Base-by-base conservation (phyloP, 805 yeast genomes). In the Wickerhamiella azyma region DNA sequence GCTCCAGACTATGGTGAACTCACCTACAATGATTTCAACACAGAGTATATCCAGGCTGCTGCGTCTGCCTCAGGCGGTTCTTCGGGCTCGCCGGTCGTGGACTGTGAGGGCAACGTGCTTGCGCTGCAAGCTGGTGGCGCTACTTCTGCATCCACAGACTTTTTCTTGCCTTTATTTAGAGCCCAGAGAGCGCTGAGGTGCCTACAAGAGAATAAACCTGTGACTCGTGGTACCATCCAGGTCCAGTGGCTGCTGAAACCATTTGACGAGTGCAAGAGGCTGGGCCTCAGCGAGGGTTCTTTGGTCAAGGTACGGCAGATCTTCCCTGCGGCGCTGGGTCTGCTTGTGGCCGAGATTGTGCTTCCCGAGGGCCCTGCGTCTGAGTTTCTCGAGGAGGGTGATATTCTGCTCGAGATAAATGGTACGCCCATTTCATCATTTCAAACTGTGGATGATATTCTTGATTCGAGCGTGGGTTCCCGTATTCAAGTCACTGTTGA, bases 1-100 rank as follows among this genome's bases (percentile, higher is more conserved):
- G 94, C 96, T 5, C 96, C 96, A 2, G 94, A 84, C 52, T 88
- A 88, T 57, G 96, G 96, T 41, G 77, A 77, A 24, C 67, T 82
- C 58, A 79, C 94, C 13, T 88, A 86, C 63, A 85, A 84, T 59
- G 96, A 86, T 67, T 86, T 85, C 71, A 85, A 86, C 61, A 85
- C 95, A 1, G 94, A 84, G 62, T 86, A 86, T 63, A 84, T 86
- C 47, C 95, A 86, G 64, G 96, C 96, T 1, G 96, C 96, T 7
- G 96, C 96, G 1, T 76, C 86, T 49, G 95, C 96, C 0, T 81
- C 94, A 14, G 96, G 96, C 26, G 96, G 96, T 2, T 85, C 95
- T 3, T 80, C 92, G 41, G 96, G 96, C 8, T 85, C 95, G 3
- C 96, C 96, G 0, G 96, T 88, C n/a, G 94, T 88, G 2, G 81